Evolutionary conservation across 352 stramenopile genomes (phyloP), one percentile per base, ranked within the genome.

Genomic region (Pythium angustatum): DNA sequence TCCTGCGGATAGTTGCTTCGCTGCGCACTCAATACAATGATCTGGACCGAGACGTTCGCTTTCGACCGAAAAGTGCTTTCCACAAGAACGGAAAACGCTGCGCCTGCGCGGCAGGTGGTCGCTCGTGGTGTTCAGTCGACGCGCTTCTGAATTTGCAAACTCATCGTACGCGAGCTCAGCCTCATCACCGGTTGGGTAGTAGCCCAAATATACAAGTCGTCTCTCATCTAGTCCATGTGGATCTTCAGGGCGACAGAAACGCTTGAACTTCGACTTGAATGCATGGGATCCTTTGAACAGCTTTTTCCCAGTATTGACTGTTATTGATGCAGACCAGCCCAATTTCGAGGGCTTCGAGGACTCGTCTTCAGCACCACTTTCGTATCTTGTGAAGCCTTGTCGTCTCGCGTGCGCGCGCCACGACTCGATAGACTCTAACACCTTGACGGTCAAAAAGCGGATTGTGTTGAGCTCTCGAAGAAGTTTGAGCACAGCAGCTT

Each of bases 1-100:
- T 17, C 61, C 69, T 2, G 21, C 24, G 6, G 59, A 60, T n/a
- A 83, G 17, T 85, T 54, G 33, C 51, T 88, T 85, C 1, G 71
- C 72, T 33, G 86, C 84, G 64, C 85, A 94, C 63, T 94, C 85
- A 38, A 94, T 90, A 49, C 83, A 92, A 38, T 86, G 85, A 19
- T 81, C 88, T 11, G 83, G 78, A 0, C 83, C 83, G 9, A 76
- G 45, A 2, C 75, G 71, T 52, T 94, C 85, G 44, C 85, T 94
- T 64, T 94, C 85, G 27, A 94, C 81, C 15, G 85, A 84, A 47
- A 89, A 92, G 40, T 94, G 85, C 21, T 90, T 87, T 3, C 85
- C 83, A 55, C 85, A 94, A 1, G 85, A 94, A 8, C 83, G 78
- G 57, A 92, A 87, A 1, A 94, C 77, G 43, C 71, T 85, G 22